Evolutionary conservation across 257 asterid species (phyloP).

Genomic region (Solanum ahanhuiri): DNA sequence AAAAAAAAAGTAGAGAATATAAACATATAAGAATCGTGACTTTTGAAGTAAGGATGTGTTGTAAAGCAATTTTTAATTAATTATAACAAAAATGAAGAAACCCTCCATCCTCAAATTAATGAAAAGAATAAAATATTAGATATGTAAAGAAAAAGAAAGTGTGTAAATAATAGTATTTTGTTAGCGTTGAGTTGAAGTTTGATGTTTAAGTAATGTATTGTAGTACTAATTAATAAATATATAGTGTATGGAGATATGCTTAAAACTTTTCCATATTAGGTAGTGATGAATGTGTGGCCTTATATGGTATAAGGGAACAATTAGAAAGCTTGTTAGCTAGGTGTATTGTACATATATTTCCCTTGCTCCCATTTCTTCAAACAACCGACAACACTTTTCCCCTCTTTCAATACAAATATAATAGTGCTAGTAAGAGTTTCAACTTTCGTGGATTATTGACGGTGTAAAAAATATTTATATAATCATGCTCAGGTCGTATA

Average conservation of each 20-base stretch:
- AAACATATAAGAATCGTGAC: not conserved
- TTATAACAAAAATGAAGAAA: not conserved
- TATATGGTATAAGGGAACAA: constrained; percentile 35
- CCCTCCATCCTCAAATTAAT: not conserved
- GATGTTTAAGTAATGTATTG: not conserved
- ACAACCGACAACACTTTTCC: constrained; percentile 33
- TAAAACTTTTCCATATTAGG: constrained; percentile 46
- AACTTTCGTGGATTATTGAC: no score
- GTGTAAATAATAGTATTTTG: not conserved
- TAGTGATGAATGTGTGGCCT: constrained; percentile 37
- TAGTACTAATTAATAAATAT: not conserved
- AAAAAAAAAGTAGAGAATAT: not conserved
- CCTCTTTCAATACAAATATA: not conserved
- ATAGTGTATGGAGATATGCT: constrained; percentile 5
- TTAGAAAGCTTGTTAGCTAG: constrained; percentile 20
- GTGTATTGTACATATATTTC: not conserved
- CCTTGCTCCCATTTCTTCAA: constrained; percentile 23
- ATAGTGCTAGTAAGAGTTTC: not conserved
- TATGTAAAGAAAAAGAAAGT: not conserved
- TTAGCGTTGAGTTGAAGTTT: not conserved
- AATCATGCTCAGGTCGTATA: not conserved
- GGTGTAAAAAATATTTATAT: not conserved
- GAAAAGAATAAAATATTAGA: not conserved
- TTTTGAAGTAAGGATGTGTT: constrained; percentile 27
- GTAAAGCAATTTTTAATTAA: constrained; percentile 11